These are phyloP conservation scores for Choricystis sp. DNA, from an alignment of 139 green algal genomes.

Conservation along the genomic window DNA sequence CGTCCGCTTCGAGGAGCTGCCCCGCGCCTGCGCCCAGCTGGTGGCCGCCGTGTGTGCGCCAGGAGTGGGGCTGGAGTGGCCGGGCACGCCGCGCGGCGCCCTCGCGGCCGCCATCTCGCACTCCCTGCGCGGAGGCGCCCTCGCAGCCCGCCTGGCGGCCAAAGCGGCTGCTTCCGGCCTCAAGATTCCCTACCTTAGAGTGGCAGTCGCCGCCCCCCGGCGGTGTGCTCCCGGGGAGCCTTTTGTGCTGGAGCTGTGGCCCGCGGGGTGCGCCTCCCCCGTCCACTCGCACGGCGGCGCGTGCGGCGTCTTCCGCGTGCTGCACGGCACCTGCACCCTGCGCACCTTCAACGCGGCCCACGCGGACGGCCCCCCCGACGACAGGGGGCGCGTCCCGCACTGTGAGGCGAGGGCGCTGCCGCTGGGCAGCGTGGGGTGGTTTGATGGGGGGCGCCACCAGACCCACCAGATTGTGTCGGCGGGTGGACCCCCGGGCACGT, in stretches of 20 bases:
- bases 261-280: neutral
- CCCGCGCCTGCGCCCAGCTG: too few relatives aligned
- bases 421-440: neutral
- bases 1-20: neutral
- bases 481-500: neutral
- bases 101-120: neutral
- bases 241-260: neutral
- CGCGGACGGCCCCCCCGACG: too few relatives aligned
- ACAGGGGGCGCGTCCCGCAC: neutral
- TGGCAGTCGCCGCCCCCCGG: neutral
- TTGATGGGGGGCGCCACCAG: neutral
- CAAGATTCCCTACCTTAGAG: neutral
- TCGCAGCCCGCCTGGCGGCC: neutral
- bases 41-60: neutral
- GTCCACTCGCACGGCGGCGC: neutral
- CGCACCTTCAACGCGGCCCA: neutral
- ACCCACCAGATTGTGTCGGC: neutral
- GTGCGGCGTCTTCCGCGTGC: neutral
- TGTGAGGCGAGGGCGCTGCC: neutral
- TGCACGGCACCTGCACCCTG: neutral
- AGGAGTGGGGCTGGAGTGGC: neutral
- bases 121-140: neutral
- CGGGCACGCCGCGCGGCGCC: neutral
- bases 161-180: neutral
- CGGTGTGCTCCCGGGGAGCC: neutral